Percentiles rank a stretch among this genome's conserved stretches.
phyloP scores from a whole-genome alignment of 2,329 filamentous ascomycete genomes.

The Neopestalotiopsis sp. region DNA sequence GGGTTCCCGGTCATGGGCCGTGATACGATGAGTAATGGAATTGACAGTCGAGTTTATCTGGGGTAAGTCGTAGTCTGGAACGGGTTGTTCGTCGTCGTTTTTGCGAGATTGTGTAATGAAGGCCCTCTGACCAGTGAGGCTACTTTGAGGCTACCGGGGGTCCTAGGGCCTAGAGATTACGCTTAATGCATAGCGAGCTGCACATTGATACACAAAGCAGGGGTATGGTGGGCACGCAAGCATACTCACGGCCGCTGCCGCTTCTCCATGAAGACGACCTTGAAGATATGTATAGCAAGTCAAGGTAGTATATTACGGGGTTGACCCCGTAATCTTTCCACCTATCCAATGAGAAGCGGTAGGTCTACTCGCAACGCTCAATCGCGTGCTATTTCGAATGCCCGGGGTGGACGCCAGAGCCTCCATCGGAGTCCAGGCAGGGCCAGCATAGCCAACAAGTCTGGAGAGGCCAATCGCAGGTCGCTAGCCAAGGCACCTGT shows the following conservation, averaged over 20 bases:
- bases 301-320: neutral
- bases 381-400: slow-evolving; percentile 11
- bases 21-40: neutral
- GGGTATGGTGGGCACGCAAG: neutral
- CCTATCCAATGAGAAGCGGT: slow-evolving; percentile 10
- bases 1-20: neutral
- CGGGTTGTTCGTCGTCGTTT: neutral
- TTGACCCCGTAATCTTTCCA: slow-evolving; percentile 3
- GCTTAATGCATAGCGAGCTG: neutral
- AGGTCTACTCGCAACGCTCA: slow-evolving; percentile 6
- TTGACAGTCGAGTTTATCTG: neutral
- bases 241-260: neutral
- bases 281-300: neutral
- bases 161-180: neutral
- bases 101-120: neutral
- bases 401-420: neutral
- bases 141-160: neutral
- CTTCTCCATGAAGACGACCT: neutral
- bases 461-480: neutral
- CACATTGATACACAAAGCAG: neutral
- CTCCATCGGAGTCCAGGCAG: neutral
- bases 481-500: neutral
- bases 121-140: neutral
- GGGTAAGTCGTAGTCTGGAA: neutral
- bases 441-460: neutral